phyloP scores from a whole-genome alignment of 768 basidiomycete genomes.

The Suillus weaverae region DNA sequence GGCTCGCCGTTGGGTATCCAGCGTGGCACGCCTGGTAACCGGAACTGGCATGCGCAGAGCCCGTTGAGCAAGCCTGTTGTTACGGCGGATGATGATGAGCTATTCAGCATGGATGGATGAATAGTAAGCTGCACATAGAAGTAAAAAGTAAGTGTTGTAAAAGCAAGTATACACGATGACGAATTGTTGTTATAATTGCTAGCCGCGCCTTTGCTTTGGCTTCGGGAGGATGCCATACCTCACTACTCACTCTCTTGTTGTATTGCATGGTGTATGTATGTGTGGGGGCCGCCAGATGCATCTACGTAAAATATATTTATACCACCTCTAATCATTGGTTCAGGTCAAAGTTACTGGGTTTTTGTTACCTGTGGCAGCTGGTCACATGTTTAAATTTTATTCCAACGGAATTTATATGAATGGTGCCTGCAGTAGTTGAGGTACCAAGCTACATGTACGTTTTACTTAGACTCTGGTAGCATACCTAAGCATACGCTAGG shows the following conservation, averaged over 20 bases:
- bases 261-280: constrained; percentile 6
- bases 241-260: constrained; percentile 3
- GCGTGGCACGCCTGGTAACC: constrained; percentile 16
- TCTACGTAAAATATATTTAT: constrained; percentile 8
- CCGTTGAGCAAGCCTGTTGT: constrained; percentile 62
- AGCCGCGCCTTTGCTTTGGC: constrained; percentile 2
- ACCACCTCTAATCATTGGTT: constrained; percentile 2
- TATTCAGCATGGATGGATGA: constrained; percentile 70
- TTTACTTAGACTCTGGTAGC: background rate
- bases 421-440: background rate
- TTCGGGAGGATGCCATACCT: constrained; percentile 5
- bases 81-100: constrained; percentile 60
- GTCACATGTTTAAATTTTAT: background rate
- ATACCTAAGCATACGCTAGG: background rate
- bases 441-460: background rate
- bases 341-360: background rate
- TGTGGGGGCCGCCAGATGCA: constrained; percentile 1
- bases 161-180: constrained; percentile 1
- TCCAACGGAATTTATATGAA: background rate
- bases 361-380: background rate
- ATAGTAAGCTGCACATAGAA: background rate
- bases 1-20: constrained; percentile 28
- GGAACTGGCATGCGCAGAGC: constrained; percentile 45
- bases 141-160: constrained; percentile 5
- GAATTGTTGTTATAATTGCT: constrained; percentile 5